Base-by-base conservation (phyloP, 2,329 filamentous ascomycete species). In the Talaromyces albobiverticillius region DNA sequence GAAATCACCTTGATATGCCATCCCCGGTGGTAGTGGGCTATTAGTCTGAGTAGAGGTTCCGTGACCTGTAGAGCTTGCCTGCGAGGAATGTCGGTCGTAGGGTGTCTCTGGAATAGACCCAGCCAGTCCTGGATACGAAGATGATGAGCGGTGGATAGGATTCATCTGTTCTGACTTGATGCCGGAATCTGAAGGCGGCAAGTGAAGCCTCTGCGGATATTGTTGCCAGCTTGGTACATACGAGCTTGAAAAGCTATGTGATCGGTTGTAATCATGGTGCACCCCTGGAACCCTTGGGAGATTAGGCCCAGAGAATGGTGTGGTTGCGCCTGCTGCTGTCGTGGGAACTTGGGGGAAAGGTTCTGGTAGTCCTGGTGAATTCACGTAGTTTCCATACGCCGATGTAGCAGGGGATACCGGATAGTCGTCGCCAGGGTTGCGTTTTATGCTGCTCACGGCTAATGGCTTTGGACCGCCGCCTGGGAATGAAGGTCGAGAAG, bases 401-500 rank as follows among this genome's bases (percentile, higher is more conserved):
- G 73, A 71, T 41, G 51, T 72, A 45, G 69, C 60, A 14, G 72
- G 68, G 14, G 71, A 72, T 16, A 71, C 65, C 13, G 68, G 60
- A 55, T 71, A 72, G 2, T 73, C 71, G 23, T 71, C 70, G 8
- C 72, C 71, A 51, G 62, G 65, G 20, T 65, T 57, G 34, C 67
- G 64, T 41, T 64, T 66, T 23, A 68, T 57, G 26, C 61, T 65
- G 56, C 70, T 69, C 13, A 70, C 66, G n/a, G 68, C 62, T 20
- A 73, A 56, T 32, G 67, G 64, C 58, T 69, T 60, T 38, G 61
- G 53, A 18, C 62, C 60, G 58, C 63, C 58, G 57, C 77, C 72
- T n/a, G 71, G 61, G 58, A 75, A 70, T 40, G 65, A 65, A 41
- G 70, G 65, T 9, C 67, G 64, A 56, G 73, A 76, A 9, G 65